Evolutionary conservation across 495 filamentous ascomycete genomes (phyloP).

Genomic region (Neurospora pannonica): DNA sequence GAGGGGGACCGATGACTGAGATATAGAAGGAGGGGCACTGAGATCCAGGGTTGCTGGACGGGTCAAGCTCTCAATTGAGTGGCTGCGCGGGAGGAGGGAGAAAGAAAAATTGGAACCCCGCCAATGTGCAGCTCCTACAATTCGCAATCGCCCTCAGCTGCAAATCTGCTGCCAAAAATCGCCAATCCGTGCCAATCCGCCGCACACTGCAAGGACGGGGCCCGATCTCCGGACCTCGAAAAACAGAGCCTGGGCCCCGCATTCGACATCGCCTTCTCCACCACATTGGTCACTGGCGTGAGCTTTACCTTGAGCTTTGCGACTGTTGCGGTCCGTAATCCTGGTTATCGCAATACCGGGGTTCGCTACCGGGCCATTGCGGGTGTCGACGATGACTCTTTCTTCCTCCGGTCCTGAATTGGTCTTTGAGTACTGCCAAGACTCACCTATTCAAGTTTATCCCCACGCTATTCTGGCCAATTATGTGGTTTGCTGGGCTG

Average conservation of each 20-base stretch:
- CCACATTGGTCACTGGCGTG: background rate
- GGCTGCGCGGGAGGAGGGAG: conserved; percentile 5
- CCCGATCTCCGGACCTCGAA: background rate
- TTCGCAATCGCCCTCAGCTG: background rate
- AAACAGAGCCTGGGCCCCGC: background rate
- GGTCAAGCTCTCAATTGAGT: background rate
- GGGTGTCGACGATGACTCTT: background rate
- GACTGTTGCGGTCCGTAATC: background rate
- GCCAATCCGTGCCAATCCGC: background rate
- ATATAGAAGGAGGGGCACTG: background rate
- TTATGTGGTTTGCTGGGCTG: too few relatives aligned
- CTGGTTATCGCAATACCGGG: background rate
- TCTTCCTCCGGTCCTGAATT: background rate
- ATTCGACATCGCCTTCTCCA: background rate
- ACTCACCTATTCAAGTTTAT: too few relatives aligned
- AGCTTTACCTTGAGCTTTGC: background rate
- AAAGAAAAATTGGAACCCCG: conserved; percentile 16
- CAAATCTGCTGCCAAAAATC: background rate
- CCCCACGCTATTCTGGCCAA: too few relatives aligned
- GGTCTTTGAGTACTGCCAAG: background rate
- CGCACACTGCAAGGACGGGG: background rate
- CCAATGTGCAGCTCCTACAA: background rate
- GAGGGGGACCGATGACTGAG: conserved; percentile 3
- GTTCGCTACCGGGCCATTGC: background rate
- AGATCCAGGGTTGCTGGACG: background rate